phyloP scores from a whole-genome alignment of 108 stramenopile genomes.

The Conticribra weissflogii region DNA sequence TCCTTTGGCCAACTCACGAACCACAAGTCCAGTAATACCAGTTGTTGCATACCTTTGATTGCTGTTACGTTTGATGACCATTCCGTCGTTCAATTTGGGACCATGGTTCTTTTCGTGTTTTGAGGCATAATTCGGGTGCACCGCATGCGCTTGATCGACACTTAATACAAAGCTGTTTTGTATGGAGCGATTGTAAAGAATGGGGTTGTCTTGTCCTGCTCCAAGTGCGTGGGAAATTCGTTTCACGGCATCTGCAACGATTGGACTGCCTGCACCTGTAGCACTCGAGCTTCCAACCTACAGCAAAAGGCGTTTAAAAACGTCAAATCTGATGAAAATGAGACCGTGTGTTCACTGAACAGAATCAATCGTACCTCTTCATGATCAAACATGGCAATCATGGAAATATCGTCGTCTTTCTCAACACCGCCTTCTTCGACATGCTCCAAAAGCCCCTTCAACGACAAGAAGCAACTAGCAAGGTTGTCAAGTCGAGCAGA shows the following conservation, averaged over 20 bases:
- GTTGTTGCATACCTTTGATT: slow-evolving; percentile 98
- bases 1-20: slow-evolving; percentile 84
- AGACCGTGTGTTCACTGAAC: not conserved
- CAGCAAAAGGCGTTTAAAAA: not conserved
- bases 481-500: slow-evolving; percentile 96
- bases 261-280: slow-evolving; percentile 88
- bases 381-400: slow-evolving; percentile 96
- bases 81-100: slow-evolving; percentile 92
- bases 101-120: slow-evolving; percentile 95
- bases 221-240: slow-evolving; percentile 69
- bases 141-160: slow-evolving; percentile 96
- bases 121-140: slow-evolving; percentile 96
- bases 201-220: slow-evolving; percentile 27
- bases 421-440: slow-evolving; percentile 48
- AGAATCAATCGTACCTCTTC: too few relatives aligned
- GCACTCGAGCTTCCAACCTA: slow-evolving; percentile 78
- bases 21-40: slow-evolving; percentile 82
- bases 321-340: not conserved
- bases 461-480: slow-evolving; percentile 87
- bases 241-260: slow-evolving; percentile 78
- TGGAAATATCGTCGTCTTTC: slow-evolving; percentile 69
- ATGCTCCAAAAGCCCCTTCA: slow-evolving; percentile 74
- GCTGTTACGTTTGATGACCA: slow-evolving; percentile 97
- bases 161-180: slow-evolving; percentile 67
- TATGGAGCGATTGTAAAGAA: slow-evolving; percentile 46